Percentiles rank a stretch among this genome's conserved stretches.
Evolutionary conservation across 805 yeast genomes (phyloP).

Genomic region (Danielia oregonensis): DNA sequence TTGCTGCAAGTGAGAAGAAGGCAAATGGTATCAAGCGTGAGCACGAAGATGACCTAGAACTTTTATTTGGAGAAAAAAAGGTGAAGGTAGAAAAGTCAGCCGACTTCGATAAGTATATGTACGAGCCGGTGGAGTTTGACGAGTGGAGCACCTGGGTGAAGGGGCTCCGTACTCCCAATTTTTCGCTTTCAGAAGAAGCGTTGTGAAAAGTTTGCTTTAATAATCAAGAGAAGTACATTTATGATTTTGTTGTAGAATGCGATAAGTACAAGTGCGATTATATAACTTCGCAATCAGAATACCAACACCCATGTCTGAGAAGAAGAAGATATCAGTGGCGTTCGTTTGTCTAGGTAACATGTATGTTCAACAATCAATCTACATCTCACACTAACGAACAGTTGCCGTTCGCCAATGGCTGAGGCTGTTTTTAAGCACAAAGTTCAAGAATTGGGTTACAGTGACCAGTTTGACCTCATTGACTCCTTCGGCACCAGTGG

Average conservation of each 20-base stretch:
- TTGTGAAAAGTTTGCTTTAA: no score
- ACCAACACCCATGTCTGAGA: constrained; percentile 12
- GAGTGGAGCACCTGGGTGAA: constrained; percentile 27
- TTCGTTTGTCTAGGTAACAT: constrained; percentile 91
- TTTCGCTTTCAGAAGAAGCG: no score
- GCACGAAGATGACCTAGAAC: constrained; percentile 30
- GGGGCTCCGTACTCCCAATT: constrained; percentile 1
- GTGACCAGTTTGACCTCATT: constrained; percentile 46
- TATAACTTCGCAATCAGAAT: no score
- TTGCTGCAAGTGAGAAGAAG: background rate
- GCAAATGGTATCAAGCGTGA: background rate
- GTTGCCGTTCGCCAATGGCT: constrained; percentile 97
- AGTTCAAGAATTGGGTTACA: constrained; percentile 49
- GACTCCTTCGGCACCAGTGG: constrained; percentile 91
- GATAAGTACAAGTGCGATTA: no score
- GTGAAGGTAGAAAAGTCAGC: constrained; percentile 19
- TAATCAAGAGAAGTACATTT: no score
- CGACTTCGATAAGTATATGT: constrained; percentile 15
- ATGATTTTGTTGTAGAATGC: no score
- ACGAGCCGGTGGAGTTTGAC: constrained; percentile 32
- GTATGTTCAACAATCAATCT: no score
- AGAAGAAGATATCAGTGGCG: constrained; percentile 57
- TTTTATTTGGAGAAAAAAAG: constrained; percentile 36
- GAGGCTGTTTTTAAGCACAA: constrained; percentile 80
- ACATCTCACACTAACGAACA: constrained; percentile 26